These are phyloP conservation scores for Pseudohalonectria lignicola DNA, from an alignment of 2,329 filamentous ascomycete species.

Conservation along the genomic window DNA sequence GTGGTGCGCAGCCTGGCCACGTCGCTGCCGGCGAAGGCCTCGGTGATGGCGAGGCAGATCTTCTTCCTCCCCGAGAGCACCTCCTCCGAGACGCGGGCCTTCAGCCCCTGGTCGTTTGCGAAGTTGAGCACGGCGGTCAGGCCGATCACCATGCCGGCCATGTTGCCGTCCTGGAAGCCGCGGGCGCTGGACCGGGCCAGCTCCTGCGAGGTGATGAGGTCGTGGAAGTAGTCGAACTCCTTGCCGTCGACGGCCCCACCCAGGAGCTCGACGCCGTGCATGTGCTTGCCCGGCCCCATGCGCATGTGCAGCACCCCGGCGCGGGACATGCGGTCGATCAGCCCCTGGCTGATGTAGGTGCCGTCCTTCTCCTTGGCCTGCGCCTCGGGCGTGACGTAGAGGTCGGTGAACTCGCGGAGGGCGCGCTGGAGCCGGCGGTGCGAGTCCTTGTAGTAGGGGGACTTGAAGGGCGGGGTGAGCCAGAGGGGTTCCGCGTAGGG, in stretches of 20 bases:
- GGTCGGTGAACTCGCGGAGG: constrained; percentile 62
- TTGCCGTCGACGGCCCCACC: constrained; percentile 62
- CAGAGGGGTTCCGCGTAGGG: constrained; percentile 82
- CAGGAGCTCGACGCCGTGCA: constrained; percentile 59
- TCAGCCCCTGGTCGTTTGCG: constrained; percentile 55
- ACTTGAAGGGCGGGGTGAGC: constrained; percentile 67
- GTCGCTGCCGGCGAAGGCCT: constrained; percentile 78
- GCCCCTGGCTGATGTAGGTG: constrained; percentile 55
- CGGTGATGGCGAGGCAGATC: constrained; percentile 79
- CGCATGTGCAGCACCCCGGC: constrained; percentile 71
- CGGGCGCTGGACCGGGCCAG: constrained; percentile 57
- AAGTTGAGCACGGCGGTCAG: constrained; percentile 74
- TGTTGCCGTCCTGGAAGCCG: constrained; percentile 78
- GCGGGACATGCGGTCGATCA: constrained; percentile 71
- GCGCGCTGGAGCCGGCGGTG: constrained; percentile 60
- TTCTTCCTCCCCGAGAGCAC: constrained; percentile 75
- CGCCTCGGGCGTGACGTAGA: constrained; percentile 62
- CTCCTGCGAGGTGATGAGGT: constrained; percentile 67
- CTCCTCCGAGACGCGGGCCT: constrained; percentile 57
- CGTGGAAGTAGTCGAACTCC: constrained; percentile 83
- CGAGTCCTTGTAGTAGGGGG: constrained; percentile 69
- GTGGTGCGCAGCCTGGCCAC: constrained; percentile 73
- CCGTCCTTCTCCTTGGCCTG: constrained; percentile 66
- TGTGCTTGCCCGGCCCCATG: constrained; percentile 70
- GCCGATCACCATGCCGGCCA: constrained; percentile 78